phyloP scores from a whole-genome alignment of 768 basidiomycete species.

The Postia placenta region DNA sequence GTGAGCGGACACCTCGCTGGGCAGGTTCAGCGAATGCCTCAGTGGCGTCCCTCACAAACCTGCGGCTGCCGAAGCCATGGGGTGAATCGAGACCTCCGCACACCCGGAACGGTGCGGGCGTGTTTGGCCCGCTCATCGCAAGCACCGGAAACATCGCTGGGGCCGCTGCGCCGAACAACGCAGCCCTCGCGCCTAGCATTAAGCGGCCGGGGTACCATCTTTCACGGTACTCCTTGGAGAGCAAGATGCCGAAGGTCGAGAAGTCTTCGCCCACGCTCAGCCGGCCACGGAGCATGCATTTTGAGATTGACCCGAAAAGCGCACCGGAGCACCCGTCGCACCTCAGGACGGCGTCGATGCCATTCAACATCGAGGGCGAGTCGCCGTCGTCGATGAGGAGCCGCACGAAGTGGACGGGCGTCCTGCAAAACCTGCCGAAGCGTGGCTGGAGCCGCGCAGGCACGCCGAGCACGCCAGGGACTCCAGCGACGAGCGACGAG shows the following conservation, averaged over 20 bases:
- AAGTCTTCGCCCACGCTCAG: slow-evolving; percentile 3
- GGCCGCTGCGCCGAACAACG: slow-evolving; percentile 47
- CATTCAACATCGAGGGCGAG: slow-evolving; percentile 1
- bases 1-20: background rate
- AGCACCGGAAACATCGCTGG: slow-evolving; percentile 62
- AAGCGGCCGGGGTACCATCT: slow-evolving; percentile 61
- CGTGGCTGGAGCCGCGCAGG: slow-evolving; percentile 16
- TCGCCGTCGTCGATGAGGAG: background rate
- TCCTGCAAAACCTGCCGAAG: slow-evolving; percentile 35
- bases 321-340: slow-evolving; percentile 5
- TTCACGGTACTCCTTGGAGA: slow-evolving; percentile 38
- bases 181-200: slow-evolving; percentile 49
- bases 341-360: slow-evolving; percentile 8
- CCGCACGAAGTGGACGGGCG: slow-evolving; percentile 30
- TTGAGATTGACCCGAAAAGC: background rate
- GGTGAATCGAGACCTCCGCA: slow-evolving; percentile 24
- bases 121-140: slow-evolving; percentile 66
- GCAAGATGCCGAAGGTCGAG: slow-evolving; percentile 9
- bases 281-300: slow-evolving; percentile 16
- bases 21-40: slow-evolving; percentile 2
- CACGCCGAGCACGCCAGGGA: slow-evolving; percentile 25
- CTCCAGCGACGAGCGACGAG: slow-evolving; percentile 22
- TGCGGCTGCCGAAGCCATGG: slow-evolving; percentile 4
- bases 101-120: slow-evolving; percentile 50
- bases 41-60: background rate